Base-by-base conservation (phyloP, 352 stramenopile genomes). In the Phytopythium chamaehyphon region DNA sequence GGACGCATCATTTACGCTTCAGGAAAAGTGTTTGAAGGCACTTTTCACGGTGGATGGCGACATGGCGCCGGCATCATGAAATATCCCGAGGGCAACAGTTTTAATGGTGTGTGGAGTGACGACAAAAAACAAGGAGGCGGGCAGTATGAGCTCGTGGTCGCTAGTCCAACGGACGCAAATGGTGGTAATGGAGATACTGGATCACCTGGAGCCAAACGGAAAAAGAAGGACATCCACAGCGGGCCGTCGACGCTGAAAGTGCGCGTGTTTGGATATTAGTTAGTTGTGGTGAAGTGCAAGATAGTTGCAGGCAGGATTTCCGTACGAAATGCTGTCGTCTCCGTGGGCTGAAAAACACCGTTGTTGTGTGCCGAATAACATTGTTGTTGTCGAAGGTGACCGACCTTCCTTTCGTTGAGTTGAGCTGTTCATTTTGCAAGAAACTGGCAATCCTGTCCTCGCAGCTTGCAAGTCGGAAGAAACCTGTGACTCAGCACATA, bases 51-150 rank as follows among this genome's bases (percentile, higher is more conserved):
- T 33, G 90, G 90, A 4, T 64, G 71, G 9, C 71, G 83, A 6
- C 79, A 96, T 33, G 91, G 90, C 18, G 26, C 69, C 1, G 90
- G 88, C 0, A 59, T 90, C 26, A 87, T 96, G 71, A 87, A 62
- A 9, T 96, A 94, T 40, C 51, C 58, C 0, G 85, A 93, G 46
- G 86, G 88, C 19, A 94, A 94, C 50, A 64, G 66, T 8, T 96
- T 87, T 57, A 73, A 87, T 24, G 93, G 93, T 6, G 66, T 86
- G 19, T 98, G 90, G 90, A 76, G 83, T 49, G 69, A 83, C 22
- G 90, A 96, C 56, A 79, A 93, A 49, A 86, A 91, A 23, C 79
- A 96, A 55, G 88, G 85, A 21, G 75, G 87, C 1, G 90, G 90
- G 4, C 83, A 69, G 54, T 93, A 88, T 39, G 46, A 76, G 23